A percentile compares a stretch with the other conserved stretches of the same genome.
Evolutionary conservation across 2,329 filamentous ascomycete genomes (phyloP).

Genomic region (Zalaria sp.): DNA sequence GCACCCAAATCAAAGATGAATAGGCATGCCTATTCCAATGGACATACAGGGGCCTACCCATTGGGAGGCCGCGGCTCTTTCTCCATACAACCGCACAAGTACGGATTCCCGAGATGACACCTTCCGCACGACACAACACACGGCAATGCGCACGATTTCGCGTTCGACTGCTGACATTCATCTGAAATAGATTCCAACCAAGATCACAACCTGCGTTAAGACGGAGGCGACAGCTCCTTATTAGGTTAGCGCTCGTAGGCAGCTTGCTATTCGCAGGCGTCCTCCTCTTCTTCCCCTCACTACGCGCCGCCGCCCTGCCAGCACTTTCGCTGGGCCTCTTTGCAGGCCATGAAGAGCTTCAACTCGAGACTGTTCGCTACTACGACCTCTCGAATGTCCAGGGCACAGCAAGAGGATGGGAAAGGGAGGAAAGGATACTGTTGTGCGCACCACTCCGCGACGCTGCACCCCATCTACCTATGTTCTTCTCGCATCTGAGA

Average conservation of each 20-base stretch:
- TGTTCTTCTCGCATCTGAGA: constrained; percentile 96
- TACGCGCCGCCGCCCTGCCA: constrained; percentile 48
- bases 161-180: neutral
- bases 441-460: constrained; percentile 90
- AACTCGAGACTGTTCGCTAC: constrained; percentile 91
- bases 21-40: constrained; percentile 8
- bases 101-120: neutral
- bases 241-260: constrained; percentile 48
- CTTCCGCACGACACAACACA: neutral
- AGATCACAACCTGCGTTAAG: constrained; percentile 60
- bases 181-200: constrained; percentile 58
- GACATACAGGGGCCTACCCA: constrained; percentile 7
- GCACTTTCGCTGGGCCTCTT: constrained; percentile 56
- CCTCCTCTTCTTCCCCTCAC: constrained; percentile 63
- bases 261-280: constrained; percentile 45
- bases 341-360: constrained; percentile 45
- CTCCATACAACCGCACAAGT: constrained; percentile 10
- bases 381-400: constrained; percentile 89
- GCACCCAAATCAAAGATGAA: constrained; percentile 4
- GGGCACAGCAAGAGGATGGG: constrained; percentile 87
- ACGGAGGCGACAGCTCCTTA: constrained; percentile 57
- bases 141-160: neutral
- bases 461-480: constrained; percentile 77
- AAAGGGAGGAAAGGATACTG: constrained; percentile 86
- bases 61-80: constrained; percentile 7